Evolutionary conservation across 257 asterid genomes (phyloP), one percentile per base, ranked within the genome.

Genomic region (Striga asiatica): DNA sequence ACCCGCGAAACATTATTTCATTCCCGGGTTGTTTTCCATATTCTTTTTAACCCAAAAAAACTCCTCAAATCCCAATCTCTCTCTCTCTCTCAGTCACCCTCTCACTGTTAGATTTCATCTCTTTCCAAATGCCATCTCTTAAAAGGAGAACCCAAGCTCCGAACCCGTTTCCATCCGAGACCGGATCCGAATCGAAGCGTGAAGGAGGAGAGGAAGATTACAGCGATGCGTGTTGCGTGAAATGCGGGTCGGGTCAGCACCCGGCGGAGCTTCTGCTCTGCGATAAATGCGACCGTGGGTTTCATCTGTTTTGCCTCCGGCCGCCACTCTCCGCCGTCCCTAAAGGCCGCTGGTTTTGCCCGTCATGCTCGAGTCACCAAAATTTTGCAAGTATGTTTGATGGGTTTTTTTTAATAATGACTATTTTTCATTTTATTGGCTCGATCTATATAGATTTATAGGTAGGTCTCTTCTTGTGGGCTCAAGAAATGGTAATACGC

Each of bases 241-340:
- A 76, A 74, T 91, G 98, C 47, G 82, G 93, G 74, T 87, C 88
- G 54, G 97, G 88, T 8, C 71, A 78, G 10, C 52, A 59, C 28
- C 84, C 77, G 51, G 66, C 66, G 29, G 74, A 87, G 82, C 94
- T 91, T 69, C 68, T 91, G 21, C 60, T 91, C 5, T 91, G 98
- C 64, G 98, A 91, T 34, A 71, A 76, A 62, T 91, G 98, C 28
- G 93, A 91, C 57, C 35, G 67, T 1, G 98, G 98, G 1, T 78
- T 73, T 69, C 97, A 91, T 64, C 41, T 84, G 0, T 84, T 72
- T 37, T 91, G 98, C 67, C 82, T 91, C 52, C 74, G 78, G 1
- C 97, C 98, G 3, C 55, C 77, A 34, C 88, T 91, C 23, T 71
- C 56, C 2, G 78, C 89, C 12, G 94, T 91, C n/a, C 96, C 96